Evolutionary conservation across 2,329 filamentous ascomycete species (phyloP).

Genomic region (Colletotrichum neosansevieriae): DNA sequence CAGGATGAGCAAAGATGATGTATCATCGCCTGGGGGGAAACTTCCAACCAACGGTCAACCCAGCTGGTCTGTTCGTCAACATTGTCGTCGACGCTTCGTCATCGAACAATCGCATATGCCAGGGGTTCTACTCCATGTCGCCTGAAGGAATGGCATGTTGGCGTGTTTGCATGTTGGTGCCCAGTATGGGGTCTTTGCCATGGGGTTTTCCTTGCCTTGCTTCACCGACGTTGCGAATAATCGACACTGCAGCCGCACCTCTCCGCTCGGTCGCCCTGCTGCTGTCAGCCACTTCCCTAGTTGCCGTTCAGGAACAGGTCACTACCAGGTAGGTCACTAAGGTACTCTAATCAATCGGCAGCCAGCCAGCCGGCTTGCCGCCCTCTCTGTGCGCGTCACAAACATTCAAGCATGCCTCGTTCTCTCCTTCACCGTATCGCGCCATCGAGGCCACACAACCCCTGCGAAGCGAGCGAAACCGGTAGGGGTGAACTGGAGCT

Average conservation of each 20-base stretch:
- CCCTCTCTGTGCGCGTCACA: slow-evolving; percentile 4
- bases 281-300: background rate
- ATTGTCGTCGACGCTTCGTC: slow-evolving; percentile 29
- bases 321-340: too few relatives aligned
- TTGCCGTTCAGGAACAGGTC: background rate
- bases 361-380: slow-evolving; percentile 21
- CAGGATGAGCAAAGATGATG: slow-evolving; percentile 19
- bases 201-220: slow-evolving; percentile 5
- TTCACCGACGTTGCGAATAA: slow-evolving; percentile 13
- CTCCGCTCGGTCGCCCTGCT: slow-evolving; percentile 2
- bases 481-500: slow-evolving; percentile 14
- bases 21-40: background rate
- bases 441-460: slow-evolving; percentile 13
- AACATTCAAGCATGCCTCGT: slow-evolving; percentile 26
- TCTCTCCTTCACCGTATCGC: slow-evolving; percentile 30
- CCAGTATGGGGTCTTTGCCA: slow-evolving; percentile 21
- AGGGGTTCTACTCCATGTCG: background rate
- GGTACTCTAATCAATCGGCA: slow-evolving; percentile 17
- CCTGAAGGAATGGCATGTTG: slow-evolving; percentile 13
- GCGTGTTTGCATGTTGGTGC: slow-evolving; percentile 16
- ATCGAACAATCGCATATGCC: slow-evolving; percentile 17
- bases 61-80: background rate
- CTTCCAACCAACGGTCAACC: slow-evolving; percentile 28
- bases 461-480: slow-evolving; percentile 10
- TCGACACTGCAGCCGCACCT: slow-evolving; percentile 3